Evolutionary conservation across 1,139 yeast genomes (phyloP).

Genomic region (Kodamaea derodonti): DNA sequence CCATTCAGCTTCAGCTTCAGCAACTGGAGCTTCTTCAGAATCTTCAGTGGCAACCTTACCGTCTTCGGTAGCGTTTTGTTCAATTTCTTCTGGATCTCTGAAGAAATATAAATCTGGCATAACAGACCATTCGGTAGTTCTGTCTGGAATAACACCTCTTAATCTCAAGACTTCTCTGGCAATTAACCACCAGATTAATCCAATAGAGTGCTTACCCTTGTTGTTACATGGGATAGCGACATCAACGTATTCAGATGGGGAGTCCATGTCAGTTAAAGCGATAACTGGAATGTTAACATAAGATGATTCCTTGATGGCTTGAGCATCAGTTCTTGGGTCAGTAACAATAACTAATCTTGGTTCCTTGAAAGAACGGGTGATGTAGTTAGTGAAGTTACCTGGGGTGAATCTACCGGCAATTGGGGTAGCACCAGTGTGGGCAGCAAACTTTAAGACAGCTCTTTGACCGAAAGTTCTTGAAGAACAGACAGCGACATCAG

Average conservation of each 20-base stretch:
- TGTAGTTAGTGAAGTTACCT: conserved; percentile 99
- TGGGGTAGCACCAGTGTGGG: conserved; percentile 99
- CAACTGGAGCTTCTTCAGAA: conserved; percentile 51
- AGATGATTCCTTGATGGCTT: conserved; percentile 99
- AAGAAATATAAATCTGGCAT: conserved; percentile 99
- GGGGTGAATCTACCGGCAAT: conserved; percentile 99
- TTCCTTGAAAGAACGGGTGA: conserved; percentile 99
- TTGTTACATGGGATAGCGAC: conserved; percentile 99
- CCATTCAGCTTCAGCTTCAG: conserved; percentile 51
- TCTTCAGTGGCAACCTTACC: conserved; percentile 47
- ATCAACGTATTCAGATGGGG: conserved; percentile 98
- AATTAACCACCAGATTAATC: conserved; percentile 99
- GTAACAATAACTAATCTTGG: conserved; percentile 99
- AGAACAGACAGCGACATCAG: conserved; percentile 98
- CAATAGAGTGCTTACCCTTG: conserved; percentile 99
- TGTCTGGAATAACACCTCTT: conserved; percentile 97
- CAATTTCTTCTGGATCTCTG: conserved; percentile 99
- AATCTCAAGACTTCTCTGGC: conserved; percentile 99
- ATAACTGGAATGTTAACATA: conserved; percentile 99
- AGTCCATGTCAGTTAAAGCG: conserved; percentile 98
- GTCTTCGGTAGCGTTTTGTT: conserved; percentile 73
- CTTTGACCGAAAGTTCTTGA: conserved; percentile 99
- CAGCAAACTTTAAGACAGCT: conserved; percentile 99
- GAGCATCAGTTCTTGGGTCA: conserved; percentile 99
- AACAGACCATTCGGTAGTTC: conserved; percentile 96